Evolutionary conservation across 805 yeast species (phyloP), one percentile per base, ranked within the genome.

Genomic region (Saccharomycopsis microspora): DNA sequence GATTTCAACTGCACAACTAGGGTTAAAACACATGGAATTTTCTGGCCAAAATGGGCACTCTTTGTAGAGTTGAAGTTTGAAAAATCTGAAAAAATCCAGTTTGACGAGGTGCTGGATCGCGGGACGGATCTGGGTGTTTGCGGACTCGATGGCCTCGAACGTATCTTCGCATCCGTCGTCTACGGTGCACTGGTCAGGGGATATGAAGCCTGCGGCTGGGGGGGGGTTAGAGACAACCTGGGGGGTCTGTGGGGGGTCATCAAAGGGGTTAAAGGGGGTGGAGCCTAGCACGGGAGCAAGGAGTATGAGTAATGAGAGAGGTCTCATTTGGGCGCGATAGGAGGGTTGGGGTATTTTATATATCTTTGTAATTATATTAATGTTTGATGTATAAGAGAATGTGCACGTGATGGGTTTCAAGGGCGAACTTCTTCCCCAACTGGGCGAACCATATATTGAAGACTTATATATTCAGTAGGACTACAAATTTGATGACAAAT

Each of bases 1-100:
- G 2, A 86, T 76, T 60, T 88, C 95, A 39, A 88, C 95, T 0
- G 96, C 94, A 65, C 97, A 88, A 48, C 86, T 82, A 54, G 85
- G 73, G 58, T 87, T 85, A 52, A 88, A 85, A 61, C 97, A 88
- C 58, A 84, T 78, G 40, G 89, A 94, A 43, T 72, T 72, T 58
- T 73, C 72, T 5, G 70, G 78, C 88, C 86, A 85, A 62, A 84
- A 88, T 31, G 95, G 90, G 63, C 99, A 88, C 61, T 76, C 76
- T 54, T 74, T 82, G 63, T 79, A 86, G 49, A 93, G 70, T 59
- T 93, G 88, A 47, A 93, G 73, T 61, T 87, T 81, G 69, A 86
- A 93, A 61, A 85, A 86, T 54, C 82, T 76, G 75, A 93, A 90
- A 64, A 85, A 93, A 55, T 89, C 87, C 36, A 86, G 79, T 41